Evolutionary conservation across 208 protist species (phyloP).

Genomic region (Strigomonas culicis): DNA sequence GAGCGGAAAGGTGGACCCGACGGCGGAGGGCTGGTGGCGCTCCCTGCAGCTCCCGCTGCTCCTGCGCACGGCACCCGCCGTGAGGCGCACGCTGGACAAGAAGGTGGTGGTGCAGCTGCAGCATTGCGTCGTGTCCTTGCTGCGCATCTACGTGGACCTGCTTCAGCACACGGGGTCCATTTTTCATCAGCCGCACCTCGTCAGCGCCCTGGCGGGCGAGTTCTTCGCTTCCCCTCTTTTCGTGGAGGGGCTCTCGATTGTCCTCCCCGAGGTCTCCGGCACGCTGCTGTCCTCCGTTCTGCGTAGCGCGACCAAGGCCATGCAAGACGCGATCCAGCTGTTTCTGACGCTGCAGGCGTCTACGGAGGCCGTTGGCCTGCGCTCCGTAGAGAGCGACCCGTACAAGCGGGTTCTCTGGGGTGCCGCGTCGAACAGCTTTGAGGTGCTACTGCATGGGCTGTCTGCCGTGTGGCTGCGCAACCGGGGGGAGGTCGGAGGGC

Average conservation of each 20-base stretch:
- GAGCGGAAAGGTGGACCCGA: neutral
- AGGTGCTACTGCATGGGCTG: constrained; percentile 50
- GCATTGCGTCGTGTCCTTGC: constrained; percentile 38
- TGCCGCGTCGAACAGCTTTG: constrained; percentile 25
- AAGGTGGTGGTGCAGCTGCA: constrained; percentile 40
- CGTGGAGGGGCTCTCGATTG: constrained; percentile 50
- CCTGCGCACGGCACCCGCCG: constrained; percentile 24
- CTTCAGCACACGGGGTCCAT: constrained; percentile 41
- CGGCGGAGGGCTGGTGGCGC: constrained; percentile 53
- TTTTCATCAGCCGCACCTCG: constrained; percentile 44
- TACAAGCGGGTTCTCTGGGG: too few species aligned
- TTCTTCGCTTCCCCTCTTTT: constrained; percentile 75
- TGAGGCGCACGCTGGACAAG: constrained; percentile 24
- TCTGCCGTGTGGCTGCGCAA: constrained; percentile 36
- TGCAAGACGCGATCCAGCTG: neutral
- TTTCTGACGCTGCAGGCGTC: neutral
- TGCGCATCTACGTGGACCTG: constrained; percentile 51
- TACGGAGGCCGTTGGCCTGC: too few species aligned
- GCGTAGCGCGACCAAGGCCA: constrained; percentile 19
- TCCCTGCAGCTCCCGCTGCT: constrained; percentile 68
- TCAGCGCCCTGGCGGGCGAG: constrained; percentile 33
- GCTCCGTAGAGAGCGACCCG: too few species aligned
- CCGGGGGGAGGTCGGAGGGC: constrained; percentile 11
- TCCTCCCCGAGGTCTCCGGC: constrained; percentile 23
- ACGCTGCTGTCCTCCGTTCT: constrained; percentile 15